Base-by-base conservation (phyloP, 352 stramenopile genomes). In the Globisporangium paddicum region DNA sequence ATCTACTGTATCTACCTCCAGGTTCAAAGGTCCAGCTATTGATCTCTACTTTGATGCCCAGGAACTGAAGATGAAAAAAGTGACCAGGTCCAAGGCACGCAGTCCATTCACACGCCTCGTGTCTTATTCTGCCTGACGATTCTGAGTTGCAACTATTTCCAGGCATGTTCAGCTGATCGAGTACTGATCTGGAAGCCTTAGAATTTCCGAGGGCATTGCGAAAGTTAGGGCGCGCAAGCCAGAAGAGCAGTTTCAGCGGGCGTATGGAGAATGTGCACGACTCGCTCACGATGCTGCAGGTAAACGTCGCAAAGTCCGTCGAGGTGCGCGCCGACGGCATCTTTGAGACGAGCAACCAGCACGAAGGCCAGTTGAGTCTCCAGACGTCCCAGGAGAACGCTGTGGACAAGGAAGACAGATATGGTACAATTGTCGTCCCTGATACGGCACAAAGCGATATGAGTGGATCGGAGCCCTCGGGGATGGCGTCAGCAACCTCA, bases 311-410 rank as follows among this genome's bases (percentile, higher is more conserved):
- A 3, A 62, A 55, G 23, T 25, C 45, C 3, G 16, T 55, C 32
- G 55, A 62, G 48, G 55, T 55, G 55, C 34, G 45, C 10, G 34
- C 55, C 8, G 25, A 55, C 34, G 44, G 32, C 21, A 62, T 62
- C 55, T 62, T 48, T 45, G 32, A 40, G 14, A 55, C 21, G 23
- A 62, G 44, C 44, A 62, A 62, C 35, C 42, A 62, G 23, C 50
- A 37, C 16, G 30, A 55, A 18, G 26, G 3, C 7, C 47, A 14
- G 9, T 25, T 13, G 16, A 53, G 18, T 40, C 26, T 4, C 4
- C 28, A 37, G 26, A n/a, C 16, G 7, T 18, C 38, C 5, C 16
- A 44, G 2, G 38, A 6, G 38, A 5, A 44, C 38, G 9, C 16
- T 19, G 16, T 23, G 16, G 16, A 44, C 38, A 44, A 21, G 38